Percentiles rank a stretch among this genome's conserved stretches.
phyloP scores from a whole-genome alignment of 192 early-diverging fungal genomes.

The Coemansia erecta region DNA sequence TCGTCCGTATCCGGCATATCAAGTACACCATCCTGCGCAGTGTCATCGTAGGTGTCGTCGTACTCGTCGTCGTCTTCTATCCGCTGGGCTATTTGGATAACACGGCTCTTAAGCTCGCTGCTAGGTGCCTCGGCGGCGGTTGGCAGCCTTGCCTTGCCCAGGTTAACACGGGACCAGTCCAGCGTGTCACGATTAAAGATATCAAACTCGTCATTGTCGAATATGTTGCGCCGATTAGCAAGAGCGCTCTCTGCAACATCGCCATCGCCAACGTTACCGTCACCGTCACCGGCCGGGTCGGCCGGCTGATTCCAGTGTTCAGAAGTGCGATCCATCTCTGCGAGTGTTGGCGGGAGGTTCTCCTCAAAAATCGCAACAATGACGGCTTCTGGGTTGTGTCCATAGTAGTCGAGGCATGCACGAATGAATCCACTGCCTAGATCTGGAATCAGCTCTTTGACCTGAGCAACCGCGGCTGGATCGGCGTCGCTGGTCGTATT shows the following conservation, averaged over 20 bases:
- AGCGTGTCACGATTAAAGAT: slow-evolving; percentile 68
- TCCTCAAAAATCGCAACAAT: slow-evolving; percentile 80
- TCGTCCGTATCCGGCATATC: slow-evolving; percentile 59
- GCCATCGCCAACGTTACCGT: slow-evolving; percentile 1
- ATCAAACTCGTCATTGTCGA: slow-evolving; percentile 94
- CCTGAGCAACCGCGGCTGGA: slow-evolving; percentile 68
- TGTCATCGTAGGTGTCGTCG: slow-evolving; percentile 88
- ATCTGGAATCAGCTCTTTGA: slow-evolving; percentile 86
- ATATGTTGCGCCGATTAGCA: slow-evolving; percentile 70
- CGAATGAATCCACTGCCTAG: slow-evolving; percentile 90
- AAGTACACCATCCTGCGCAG: slow-evolving; percentile 59
- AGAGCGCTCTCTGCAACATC: slow-evolving; percentile 38
- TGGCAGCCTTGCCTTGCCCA: slow-evolving; percentile 60
- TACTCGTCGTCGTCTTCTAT: slow-evolving; percentile 81
- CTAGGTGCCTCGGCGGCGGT: slow-evolving; percentile 7
- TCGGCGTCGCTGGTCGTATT: slow-evolving; percentile 56
- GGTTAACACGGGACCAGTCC: slow-evolving; percentile 63
- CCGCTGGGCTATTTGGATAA: slow-evolving; percentile 46
- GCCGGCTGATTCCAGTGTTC: slow-evolving; percentile 14
- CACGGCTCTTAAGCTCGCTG: slow-evolving; percentile 31
- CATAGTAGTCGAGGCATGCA: slow-evolving; percentile 71
- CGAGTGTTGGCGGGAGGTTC: slow-evolving; percentile 65
- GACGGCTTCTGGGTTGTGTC: slow-evolving; percentile 66
- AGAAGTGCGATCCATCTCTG: slow-evolving; percentile 62
- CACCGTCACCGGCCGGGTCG: background rate